Conservation (phyloP, 2,329 filamentous ascomycete species). For the Monilinia fructicola region DNA sequence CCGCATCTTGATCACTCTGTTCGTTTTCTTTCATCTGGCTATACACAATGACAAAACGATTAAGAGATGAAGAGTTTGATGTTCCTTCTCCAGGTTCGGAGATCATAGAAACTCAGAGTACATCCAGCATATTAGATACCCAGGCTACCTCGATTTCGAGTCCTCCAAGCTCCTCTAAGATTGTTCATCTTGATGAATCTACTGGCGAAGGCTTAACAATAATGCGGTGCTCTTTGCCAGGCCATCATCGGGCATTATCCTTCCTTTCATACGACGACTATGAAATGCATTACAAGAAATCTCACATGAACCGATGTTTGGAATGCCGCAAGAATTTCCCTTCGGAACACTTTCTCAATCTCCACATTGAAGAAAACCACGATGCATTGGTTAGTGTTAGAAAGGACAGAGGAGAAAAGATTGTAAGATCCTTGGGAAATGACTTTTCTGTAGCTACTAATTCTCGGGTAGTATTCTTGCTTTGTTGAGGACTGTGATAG, state of each 20-base stretch:
- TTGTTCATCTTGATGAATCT: constrained; percentile 64
- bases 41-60: constrained; percentile 59
- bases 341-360: constrained; percentile 70
- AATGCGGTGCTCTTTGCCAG: constrained; percentile 81
- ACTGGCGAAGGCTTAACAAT: constrained; percentile 39
- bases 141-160: constrained; percentile 33
- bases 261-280: constrained; percentile 80
- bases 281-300: constrained; percentile 79
- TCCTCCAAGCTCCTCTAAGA: constrained; percentile 49
- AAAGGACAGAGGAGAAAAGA: constrained; percentile 81
- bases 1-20: constrained; percentile 33
- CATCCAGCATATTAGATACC: constrained; percentile 31
- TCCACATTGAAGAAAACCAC: constrained; percentile 91
- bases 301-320: constrained; percentile 79
- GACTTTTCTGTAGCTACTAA: not conserved
- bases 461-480: constrained; percentile 69
- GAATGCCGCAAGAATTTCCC: constrained; percentile 89
- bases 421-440: constrained; percentile 55
- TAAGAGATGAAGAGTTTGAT: constrained; percentile 51
- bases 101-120: constrained; percentile 24
- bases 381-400: constrained; percentile 73
- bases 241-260: constrained; percentile 66
- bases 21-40: constrained; percentile 26
- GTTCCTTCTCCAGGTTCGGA: constrained; percentile 44
- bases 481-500: constrained; percentile 87